phyloP scores from a whole-genome alignment of 106 monocot species.

The Amphibolis antarctica region DNA sequence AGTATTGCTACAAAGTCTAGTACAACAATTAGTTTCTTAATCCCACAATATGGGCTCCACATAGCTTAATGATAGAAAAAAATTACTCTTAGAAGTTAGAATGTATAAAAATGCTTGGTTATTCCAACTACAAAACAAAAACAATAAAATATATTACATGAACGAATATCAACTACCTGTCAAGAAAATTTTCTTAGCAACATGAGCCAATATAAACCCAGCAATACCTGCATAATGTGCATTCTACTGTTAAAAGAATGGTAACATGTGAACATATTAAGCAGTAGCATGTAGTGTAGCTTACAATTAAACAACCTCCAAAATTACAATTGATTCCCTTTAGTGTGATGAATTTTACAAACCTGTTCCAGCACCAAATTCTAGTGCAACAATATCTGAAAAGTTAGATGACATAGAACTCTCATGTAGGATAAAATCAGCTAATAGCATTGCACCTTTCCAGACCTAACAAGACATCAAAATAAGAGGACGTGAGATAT shows the following conservation, averaged over 20 bases:
- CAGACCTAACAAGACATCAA: constrained; percentile 47
- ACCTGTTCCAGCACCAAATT: constrained; percentile 97
- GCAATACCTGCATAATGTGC: constrained; percentile 46
- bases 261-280: neutral
- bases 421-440: constrained; percentile 67
- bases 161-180: constrained; percentile 34
- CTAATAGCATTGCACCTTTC: constrained; percentile 65
- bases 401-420: constrained; percentile 57
- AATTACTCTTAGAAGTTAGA: too few relatives aligned
- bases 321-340: too few relatives aligned
- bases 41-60: too few relatives aligned
- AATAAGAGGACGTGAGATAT: neutral
- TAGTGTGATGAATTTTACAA: neutral
- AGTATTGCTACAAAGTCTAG: too few relatives aligned
- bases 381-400: constrained; percentile 48
- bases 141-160: neutral
- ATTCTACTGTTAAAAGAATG: neutral
- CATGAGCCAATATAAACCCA: constrained; percentile 49
- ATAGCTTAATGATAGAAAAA: too few relatives aligned
- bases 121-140: too few relatives aligned
- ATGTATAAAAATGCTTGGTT: too few relatives aligned
- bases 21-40: too few relatives aligned
- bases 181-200: constrained; percentile 53
- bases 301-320: neutral
- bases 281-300: too few relatives aligned